Evolutionary conservation across 2,329 filamentous ascomycete genomes (phyloP).

Genomic region (Fonsecaea monophora): DNA sequence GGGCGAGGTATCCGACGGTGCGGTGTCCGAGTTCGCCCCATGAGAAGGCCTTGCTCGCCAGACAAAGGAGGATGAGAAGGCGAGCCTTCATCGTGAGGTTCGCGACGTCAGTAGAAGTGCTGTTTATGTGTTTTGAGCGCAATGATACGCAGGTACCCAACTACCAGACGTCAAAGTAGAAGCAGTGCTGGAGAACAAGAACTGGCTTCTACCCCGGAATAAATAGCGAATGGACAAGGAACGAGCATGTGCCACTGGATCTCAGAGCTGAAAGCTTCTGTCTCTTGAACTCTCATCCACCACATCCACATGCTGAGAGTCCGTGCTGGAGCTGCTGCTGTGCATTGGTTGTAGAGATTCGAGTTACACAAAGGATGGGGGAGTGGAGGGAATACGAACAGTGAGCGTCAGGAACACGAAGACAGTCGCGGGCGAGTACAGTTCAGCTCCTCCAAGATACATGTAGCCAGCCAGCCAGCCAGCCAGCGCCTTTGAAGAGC

Average conservation of each 20-base stretch:
- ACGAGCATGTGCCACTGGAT: not conserved
- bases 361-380: not conserved
- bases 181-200: not conserved
- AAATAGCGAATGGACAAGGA: not conserved
- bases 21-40: constrained; percentile 25
- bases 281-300: not conserved
- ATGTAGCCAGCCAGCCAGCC: not conserved
- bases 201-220: not conserved
- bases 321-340: not conserved
- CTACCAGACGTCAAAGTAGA: not conserved
- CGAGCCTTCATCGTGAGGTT: not conserved
- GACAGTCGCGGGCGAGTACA: not conserved
- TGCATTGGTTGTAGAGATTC: not conserved
- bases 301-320: not conserved
- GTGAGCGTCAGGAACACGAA: not conserved
- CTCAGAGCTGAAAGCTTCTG: not conserved
- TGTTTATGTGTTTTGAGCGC: not conserved
- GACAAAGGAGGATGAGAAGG: constrained; percentile 3
- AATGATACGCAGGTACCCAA: not conserved
- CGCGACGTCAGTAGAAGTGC: not conserved
- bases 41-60: not conserved
- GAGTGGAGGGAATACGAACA: not conserved
- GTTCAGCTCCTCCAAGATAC: not conserved
- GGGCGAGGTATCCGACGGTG: constrained; percentile 19
- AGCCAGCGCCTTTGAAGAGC: not conserved